Conservation (phyloP, 129 eudicot genomes). For the Apium graveolens region DNA sequence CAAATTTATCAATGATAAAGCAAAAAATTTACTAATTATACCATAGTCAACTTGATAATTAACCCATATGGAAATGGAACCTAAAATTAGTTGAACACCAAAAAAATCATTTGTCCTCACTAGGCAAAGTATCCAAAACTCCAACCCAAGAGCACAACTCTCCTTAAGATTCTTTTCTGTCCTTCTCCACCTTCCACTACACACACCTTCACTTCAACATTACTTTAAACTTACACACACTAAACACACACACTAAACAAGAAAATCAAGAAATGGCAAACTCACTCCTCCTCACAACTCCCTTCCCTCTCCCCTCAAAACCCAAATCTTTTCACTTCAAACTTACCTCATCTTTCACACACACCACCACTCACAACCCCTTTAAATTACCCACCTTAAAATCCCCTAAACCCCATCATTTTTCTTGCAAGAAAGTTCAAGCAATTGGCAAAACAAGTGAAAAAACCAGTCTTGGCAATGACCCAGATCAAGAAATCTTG, state of each 20-base stretch:
- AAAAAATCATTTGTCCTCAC: background rate
- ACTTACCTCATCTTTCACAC: conserved; percentile 4
- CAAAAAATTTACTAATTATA: no score
- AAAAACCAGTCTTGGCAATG: conserved; percentile 9
- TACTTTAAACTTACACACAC: no score
- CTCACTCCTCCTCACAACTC: conserved; percentile 46
- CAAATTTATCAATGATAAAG: no score
- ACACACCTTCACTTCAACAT: background rate
- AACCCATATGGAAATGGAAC: background rate
- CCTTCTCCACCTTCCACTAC: background rate
- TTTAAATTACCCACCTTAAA: background rate
- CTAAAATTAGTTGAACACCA: background rate
- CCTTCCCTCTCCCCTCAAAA: conserved; percentile 34
- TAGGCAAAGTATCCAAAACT: conserved; percentile 12
- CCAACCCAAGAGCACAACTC: conserved; percentile 12
- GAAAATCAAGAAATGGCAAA: conserved; percentile 27
- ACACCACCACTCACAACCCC: background rate
- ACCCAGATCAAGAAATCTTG: conserved; percentile 27
- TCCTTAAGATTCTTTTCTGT: background rate
- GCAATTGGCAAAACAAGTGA: conserved; percentile 44
- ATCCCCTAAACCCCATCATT: conserved; percentile 11
- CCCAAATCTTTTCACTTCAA: conserved; percentile 10
- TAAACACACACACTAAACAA: background rate
- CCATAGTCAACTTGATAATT: no score
- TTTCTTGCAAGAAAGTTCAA: conserved; percentile 26